Base-by-base conservation (phyloP, 2,329 filamentous ascomycete species). In the Xylariales sp. region DNA sequence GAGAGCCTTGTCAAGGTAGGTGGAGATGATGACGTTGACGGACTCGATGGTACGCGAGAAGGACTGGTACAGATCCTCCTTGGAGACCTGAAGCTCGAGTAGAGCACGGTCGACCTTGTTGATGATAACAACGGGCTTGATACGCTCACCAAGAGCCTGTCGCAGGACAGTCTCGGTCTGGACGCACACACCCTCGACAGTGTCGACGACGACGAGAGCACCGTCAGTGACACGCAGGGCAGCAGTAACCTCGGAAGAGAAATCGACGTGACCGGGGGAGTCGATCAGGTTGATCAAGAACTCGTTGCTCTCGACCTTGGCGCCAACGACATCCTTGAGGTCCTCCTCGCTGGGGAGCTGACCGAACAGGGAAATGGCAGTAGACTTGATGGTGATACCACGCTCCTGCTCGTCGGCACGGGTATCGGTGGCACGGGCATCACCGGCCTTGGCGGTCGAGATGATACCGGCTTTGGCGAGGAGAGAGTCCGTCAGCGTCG, bases 201-300 rank as follows among this genome's bases (percentile, higher is more conserved):
- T 96, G 78, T 98, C 93, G 76, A 98, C 93, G 74, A 98, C 93
- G 64, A 98, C 93, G 55, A 98, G 88, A 61, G 93, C 93, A 88
- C 93, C 93, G 63, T 98, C 93, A 58, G 93, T 98, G 74, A 98
- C 93, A 88, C 93, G 93, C 63, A 98, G 91, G 66, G 93, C 93
- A 67, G 93, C 93, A 65, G 93, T 98, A 66, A 98, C 93, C 69
- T 98, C 93, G 53, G 93, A 98, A 29, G 93, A 98, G 85, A 98
- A 98, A 76, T 98, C 93, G 76, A 98, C 93, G 91, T 98, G 93
- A 81, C 93, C 93, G 49, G 93, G 93, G 44, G 93, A 98, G 74
- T 98, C 93, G 69, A 98, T 98, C 73, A 98, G 81, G 85, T 98
- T 98, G 84, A 98, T 94, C 78, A 98, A 79, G 85, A 98, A 98